Percentiles rank a stretch among this genome's conserved stretches.
These are phyloP conservation scores for Bathelium albidoporum DNA, from an alignment of 495 filamentous ascomycete species.

Conservation along the genomic window DNA sequence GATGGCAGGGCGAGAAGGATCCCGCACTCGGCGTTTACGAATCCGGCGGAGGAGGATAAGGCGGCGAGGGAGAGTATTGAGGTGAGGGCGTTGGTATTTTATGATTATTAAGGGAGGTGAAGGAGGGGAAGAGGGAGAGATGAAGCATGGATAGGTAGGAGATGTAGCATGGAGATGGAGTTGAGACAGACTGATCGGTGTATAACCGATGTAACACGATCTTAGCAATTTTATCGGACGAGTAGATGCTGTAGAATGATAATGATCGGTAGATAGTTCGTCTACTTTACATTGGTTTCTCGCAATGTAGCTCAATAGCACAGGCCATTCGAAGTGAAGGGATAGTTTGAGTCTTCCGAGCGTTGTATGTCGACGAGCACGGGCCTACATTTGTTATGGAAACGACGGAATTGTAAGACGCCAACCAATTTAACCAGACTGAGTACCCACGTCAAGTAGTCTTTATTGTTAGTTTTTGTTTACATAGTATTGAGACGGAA, in stretches of 20 bases:
- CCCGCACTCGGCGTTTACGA: constrained; percentile 7
- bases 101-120: neutral
- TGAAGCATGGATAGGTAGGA: too few species aligned
- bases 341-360: too few species aligned
- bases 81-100: constrained; percentile 6
- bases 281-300: too few species aligned
- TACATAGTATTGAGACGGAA: neutral
- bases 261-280: too few species aligned
- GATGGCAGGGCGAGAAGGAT: constrained; percentile 5
- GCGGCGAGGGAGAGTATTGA: constrained; percentile 9
- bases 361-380: too few species aligned
- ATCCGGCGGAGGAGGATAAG: neutral
- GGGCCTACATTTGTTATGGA: too few species aligned
- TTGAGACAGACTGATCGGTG: neutral
- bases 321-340: too few species aligned
- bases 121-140: neutral
- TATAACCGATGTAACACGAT: too few species aligned
- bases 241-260: neutral
- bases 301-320: too few species aligned
- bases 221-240: neutral
- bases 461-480: neutral
- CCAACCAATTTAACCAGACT: too few species aligned
- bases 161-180: neutral
- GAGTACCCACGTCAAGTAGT: neutral
- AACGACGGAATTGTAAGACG: too few species aligned